A percentile compares a stretch with the other conserved stretches of the same genome.
These are phyloP conservation scores for Cryphonectria radicalis DNA, from an alignment of 2,329 filamentous ascomycete species.

Conservation along the genomic window DNA sequence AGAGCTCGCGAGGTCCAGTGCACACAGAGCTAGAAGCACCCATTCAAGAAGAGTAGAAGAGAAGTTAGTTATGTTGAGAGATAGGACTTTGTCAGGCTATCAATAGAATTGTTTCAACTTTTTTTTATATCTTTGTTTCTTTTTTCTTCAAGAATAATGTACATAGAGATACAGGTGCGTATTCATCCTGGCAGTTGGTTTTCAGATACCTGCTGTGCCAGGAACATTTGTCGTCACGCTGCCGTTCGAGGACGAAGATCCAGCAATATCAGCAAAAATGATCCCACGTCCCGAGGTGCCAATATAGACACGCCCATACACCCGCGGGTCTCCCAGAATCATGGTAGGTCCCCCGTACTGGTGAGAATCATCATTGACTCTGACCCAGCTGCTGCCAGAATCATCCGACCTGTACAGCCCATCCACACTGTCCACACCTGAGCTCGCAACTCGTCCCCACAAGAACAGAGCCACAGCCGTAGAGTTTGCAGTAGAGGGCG, in stretches of 20 bases:
- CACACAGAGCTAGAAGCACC: conserved; percentile 7
- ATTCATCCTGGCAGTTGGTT: not conserved
- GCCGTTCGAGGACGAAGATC: not conserved
- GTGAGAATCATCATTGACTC: conserved; percentile 18
- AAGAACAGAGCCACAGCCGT: conserved; percentile 12
- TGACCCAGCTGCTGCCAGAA: conserved; percentile 9
- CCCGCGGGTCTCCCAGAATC: conserved; percentile 18
- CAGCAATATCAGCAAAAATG: conserved; percentile 19
- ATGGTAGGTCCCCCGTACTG: conserved; percentile 18
- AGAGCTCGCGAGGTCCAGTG: not conserved
- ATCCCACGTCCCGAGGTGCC: conserved; percentile 17
- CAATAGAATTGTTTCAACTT: not conserved
- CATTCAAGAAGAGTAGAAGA: conserved; percentile 14
- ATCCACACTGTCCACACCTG: not conserved
- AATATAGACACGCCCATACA: conserved; percentile 18
- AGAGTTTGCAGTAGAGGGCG: not conserved
- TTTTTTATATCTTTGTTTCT: not conserved
- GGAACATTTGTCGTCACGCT: conserved; percentile 1
- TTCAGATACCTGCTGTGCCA: conserved; percentile 19
- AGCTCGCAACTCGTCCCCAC: conserved; percentile 8
- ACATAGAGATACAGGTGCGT: not conserved
- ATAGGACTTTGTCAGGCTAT: not conserved
- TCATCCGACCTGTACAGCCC: conserved; percentile 21
- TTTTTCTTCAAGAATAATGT: too few species aligned
- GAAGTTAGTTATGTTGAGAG: not conserved